Conservation (phyloP, 2,329 filamentous ascomycete species). For the Fonsecaea nubica region DNA sequence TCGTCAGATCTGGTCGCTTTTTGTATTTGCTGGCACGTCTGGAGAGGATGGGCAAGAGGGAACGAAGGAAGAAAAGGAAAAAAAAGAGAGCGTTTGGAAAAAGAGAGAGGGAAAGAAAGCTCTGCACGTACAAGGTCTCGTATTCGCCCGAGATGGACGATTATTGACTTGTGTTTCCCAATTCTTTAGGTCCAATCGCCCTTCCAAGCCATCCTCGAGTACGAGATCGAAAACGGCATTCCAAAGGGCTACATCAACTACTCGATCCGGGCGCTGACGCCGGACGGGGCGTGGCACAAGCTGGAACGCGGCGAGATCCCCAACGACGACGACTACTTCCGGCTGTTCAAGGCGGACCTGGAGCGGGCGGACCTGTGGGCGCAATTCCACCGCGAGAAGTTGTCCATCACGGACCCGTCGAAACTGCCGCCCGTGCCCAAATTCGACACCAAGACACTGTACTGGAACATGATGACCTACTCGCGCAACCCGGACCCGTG, state of each 20-base stretch:
- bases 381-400: constrained; percentile 57
- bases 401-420: constrained; percentile 32
- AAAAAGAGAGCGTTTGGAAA: background rate
- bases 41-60: background rate
- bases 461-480: constrained; percentile 87
- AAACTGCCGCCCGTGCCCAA: constrained; percentile 68
- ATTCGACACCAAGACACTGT: constrained; percentile 79
- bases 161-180: background rate
- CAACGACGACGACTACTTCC: constrained; percentile 77
- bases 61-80: background rate
- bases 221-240: constrained; percentile 77
- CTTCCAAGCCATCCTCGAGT: constrained; percentile 90
- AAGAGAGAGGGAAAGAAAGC: background rate
- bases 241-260: constrained; percentile 91
- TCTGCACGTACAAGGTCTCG: background rate
- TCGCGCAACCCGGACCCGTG: constrained; percentile 77
- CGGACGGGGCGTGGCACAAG: constrained; percentile 83
- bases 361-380: constrained; percentile 71
- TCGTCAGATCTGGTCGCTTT: background rate
- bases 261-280: constrained; percentile 79
- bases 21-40: background rate
- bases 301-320: constrained; percentile 83
- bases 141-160: background rate
- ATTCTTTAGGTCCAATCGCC: constrained; percentile 80
- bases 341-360: constrained; percentile 76